Percentiles rank a stretch among this genome's conserved stretches.
phyloP scores from a whole-genome alignment of 2,329 filamentous ascomycete genomes.

The Claviceps fusiformis region DNA sequence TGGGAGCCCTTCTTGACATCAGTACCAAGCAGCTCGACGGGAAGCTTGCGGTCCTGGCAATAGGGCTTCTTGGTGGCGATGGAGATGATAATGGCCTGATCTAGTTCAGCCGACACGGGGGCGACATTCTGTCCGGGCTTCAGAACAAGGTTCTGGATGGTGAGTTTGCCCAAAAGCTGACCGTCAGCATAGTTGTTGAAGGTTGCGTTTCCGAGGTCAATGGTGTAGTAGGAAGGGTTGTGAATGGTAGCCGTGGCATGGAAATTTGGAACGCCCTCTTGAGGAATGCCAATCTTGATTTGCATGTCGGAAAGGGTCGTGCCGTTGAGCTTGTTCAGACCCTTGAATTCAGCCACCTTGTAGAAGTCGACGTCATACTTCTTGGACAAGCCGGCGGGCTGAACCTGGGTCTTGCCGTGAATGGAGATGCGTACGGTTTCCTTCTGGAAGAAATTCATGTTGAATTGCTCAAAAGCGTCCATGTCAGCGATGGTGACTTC shows the following conservation, averaged over 20 bases:
- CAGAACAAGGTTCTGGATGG: constrained; percentile 44
- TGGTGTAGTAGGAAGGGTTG: constrained; percentile 49
- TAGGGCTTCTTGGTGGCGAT: constrained; percentile 26
- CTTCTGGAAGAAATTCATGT: constrained; percentile 37
- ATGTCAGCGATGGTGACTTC: constrained; percentile 30
- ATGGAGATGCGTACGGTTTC: constrained; percentile 37
- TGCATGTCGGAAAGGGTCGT: constrained; percentile 28
- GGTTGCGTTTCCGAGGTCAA: constrained; percentile 52
- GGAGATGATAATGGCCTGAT: constrained; percentile 33
- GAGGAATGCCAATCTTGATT: constrained; percentile 5
- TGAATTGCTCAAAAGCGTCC: constrained; percentile 39
- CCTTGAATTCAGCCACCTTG: constrained; percentile 38
- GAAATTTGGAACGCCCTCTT: constrained; percentile 38
- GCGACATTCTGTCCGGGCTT: constrained; percentile 44
- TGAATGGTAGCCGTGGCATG: constrained; percentile 44
- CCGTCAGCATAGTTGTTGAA: constrained; percentile 45
- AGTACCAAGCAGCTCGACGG: constrained; percentile 40
- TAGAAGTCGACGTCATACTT: constrained; percentile 39
- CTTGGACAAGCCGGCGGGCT: constrained; percentile 34
- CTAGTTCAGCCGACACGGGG: constrained; percentile 38
- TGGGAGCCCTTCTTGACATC: constrained; percentile 37
- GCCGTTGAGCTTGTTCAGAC: constrained; percentile 42
- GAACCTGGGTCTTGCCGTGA: constrained; percentile 36
- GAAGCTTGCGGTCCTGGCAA: constrained; percentile 41
- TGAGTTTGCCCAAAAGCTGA: constrained; percentile 37